Percentiles rank a stretch among this genome's conserved stretches.
Conservation (phyloP, 2,329 filamentous ascomycete species). For the Geosmithia flava region DNA sequence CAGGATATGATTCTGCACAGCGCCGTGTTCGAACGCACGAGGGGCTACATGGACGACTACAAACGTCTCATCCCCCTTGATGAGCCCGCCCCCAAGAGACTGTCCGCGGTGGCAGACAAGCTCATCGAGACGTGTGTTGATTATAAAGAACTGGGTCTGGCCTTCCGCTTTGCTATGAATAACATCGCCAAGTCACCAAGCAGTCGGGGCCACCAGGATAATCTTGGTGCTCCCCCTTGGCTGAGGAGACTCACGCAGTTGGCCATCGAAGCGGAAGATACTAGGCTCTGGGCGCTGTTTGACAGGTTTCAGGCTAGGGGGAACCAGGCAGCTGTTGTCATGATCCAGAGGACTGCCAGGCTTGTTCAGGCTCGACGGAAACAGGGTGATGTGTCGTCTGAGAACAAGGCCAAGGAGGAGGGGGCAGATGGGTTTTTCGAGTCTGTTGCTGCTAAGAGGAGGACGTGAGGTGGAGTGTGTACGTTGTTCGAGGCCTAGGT, state of each 20-base stretch:
- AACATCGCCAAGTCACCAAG: background rate
- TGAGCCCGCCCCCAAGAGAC: conserved; percentile 5
- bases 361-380: background rate
- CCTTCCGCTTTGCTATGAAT: conserved; percentile 15
- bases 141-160: conserved; percentile 17
- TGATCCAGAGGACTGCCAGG: background rate
- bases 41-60: conserved; percentile 17
- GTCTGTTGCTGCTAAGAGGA: too few species aligned
- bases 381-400: background rate
- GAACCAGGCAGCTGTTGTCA: background rate
- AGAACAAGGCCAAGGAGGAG: background rate
- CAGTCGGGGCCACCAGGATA: background rate
- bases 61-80: conserved; percentile 7
- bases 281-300: conserved; percentile 15
- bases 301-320: background rate
- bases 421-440: background rate
- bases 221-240: background rate
- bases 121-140: conserved; percentile 16
- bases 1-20: conserved; percentile 17
- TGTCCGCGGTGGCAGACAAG: conserved; percentile 8
- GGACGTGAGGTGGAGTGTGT: too few species aligned
- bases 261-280: conserved; percentile 15
- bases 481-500: too few species aligned
- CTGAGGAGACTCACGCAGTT: conserved; percentile 3
- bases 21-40: conserved; percentile 10